Base-by-base conservation (phyloP, 139 green algal genomes). In the Deuterostichococcus epilithicus region DNA sequence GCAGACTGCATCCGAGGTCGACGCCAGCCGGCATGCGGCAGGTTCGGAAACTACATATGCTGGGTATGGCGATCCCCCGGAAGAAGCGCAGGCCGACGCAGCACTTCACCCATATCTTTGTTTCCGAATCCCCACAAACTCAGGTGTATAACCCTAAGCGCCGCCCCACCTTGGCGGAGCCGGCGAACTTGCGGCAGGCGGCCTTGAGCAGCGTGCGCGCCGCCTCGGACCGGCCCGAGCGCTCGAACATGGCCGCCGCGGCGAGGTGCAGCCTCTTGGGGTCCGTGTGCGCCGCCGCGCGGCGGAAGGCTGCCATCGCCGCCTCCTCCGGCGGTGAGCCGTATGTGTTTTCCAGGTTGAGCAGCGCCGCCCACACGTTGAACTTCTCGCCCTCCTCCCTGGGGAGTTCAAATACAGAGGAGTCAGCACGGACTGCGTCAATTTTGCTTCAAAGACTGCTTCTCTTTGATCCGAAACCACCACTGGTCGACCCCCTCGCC, bases 281-380 rank as follows among this genome's bases (percentile, higher is more conserved):
- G 79, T 98, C 86, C 67, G 76, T 90, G 84, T 95, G 89, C 35
- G 84, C 73, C 81, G 96, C 78, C 35, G 92, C 92, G 18, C 86
- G 78, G 35, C 90, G 78, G 80, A 99, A 97, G 33, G 95, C 80
- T 60, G 59, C 77, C 83, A 92, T 87, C 23, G 93, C 82, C 13
- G 90, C 88, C 75, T 94, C 90, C 18, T 82, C 84, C 0, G 76
- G 73, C 0, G 91, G 88, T 28, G 78, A 75, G n/a, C 94, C 96
- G 73, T 96, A 91, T 26, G 82, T 76, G 68, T 93, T 95, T 84
- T 99, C 96, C 71, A 98, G 75, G 81, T 98, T 98, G 8, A 99
- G 84, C 72, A 82, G 92, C 22, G 96, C 96, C 68, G 97, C 85
- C 96, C 96, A 99, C 36, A 99, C 83, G 60, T 98, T 98, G 84